Conservation (phyloP, 2,329 filamentous ascomycete genomes). For the Sporothrix brasiliensis region DNA sequence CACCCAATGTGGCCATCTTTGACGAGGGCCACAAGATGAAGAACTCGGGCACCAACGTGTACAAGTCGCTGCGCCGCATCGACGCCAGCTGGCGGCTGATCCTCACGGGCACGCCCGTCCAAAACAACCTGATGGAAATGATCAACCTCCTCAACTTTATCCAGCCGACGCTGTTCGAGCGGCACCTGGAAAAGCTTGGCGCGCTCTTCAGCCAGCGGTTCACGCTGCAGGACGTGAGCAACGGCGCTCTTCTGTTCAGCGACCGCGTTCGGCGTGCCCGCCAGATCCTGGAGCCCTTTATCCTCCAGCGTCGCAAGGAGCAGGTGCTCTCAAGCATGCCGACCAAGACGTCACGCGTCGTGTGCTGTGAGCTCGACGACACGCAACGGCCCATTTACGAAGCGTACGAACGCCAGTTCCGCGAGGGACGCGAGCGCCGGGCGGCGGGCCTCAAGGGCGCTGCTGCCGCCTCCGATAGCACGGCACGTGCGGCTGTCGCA, state of each 20-base stretch:
- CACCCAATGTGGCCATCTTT: slow-evolving; percentile 68
- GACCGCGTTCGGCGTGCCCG: slow-evolving; percentile 85
- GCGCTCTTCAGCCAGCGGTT: slow-evolving; percentile 92
- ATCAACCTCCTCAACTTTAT: slow-evolving; percentile 92
- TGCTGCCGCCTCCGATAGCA: slow-evolving; percentile 41
- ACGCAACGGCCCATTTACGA: slow-evolving; percentile 75
- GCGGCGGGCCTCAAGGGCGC: background rate
- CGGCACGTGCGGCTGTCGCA: slow-evolving; percentile 54
- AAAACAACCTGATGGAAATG: slow-evolving; percentile 93
- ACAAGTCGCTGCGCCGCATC: slow-evolving; percentile 77
- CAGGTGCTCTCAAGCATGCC: slow-evolving; percentile 87
- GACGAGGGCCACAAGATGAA: slow-evolving; percentile 95
- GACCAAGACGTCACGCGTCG: slow-evolving; percentile 73
- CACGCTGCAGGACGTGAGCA: slow-evolving; percentile 74
- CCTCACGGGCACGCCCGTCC: slow-evolving; percentile 85
- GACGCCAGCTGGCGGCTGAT: slow-evolving; percentile 81
- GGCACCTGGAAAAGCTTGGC: slow-evolving; percentile 75
- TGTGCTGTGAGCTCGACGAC: slow-evolving; percentile 77
- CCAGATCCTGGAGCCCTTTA: slow-evolving; percentile 92
- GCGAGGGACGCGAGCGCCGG: slow-evolving; percentile 55
- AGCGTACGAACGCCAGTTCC: slow-evolving; percentile 64
- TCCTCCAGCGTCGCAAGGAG: slow-evolving; percentile 88
- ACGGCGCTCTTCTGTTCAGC: slow-evolving; percentile 81
- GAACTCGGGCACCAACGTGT: slow-evolving; percentile 80
- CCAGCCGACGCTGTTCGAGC: slow-evolving; percentile 79